Base-by-base conservation (phyloP, 306 rosid genomes). In the Prunus mongolica region DNA sequence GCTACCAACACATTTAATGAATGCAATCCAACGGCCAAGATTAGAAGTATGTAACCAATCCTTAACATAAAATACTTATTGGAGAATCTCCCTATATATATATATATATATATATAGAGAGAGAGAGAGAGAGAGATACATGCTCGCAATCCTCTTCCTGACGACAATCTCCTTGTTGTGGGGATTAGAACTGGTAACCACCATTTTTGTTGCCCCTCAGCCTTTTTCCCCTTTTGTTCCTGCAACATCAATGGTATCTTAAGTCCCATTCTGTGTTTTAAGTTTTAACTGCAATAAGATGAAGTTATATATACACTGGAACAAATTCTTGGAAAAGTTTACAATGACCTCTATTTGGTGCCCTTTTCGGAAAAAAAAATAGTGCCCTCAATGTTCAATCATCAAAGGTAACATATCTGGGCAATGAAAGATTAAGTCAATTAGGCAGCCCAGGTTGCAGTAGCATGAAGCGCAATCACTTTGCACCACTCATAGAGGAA, bases 91-190 rank as follows among this genome's bases (percentile, higher is more conserved):
- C 41, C 6, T 32, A 32, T 32, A 32, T 32, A 32, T 34, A 34
- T 34, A 34, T 34, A 32, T 32, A 32, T 32, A 32, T 34, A 34
- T 34, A 32, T 32, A 32, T 27, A 28, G 16, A 78, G 72, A 72
- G 52, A 77, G 25, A 72, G 58, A 61, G 68, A 46, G 60, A 79
- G 78, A 76, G 75, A 13, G 63, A 79, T 85, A 91, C 97, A 94
- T 88, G 98, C 93, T 90, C 30, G 86, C 77, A 64, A 94, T 94
- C 87, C 95, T 87, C 82, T 75, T 91, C 86, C 97, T 88, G 84
- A 91, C 82, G 51, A 80, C 73, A 19, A 89, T 74, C 90, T 94
- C 97, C 87, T 74, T 91, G 63, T 76, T 76, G 73, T 88, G 89
- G 68, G 96, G 83, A 86, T 86, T 91, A 60, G 81, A 79, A 65